Conservation (phyloP, 108 stramenopile species). For the Epipyxis sp. region DNA sequence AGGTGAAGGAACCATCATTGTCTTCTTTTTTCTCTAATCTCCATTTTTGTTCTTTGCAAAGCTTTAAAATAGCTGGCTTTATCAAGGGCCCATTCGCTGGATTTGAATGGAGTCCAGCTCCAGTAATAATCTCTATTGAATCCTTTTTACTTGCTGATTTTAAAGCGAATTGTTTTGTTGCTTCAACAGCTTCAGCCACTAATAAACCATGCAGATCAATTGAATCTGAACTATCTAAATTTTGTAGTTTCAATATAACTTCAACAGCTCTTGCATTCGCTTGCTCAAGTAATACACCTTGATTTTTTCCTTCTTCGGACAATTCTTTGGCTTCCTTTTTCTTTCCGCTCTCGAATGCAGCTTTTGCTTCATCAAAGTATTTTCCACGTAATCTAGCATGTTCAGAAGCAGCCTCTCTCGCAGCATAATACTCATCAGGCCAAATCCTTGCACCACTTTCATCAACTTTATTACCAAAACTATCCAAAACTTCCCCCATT, state of each 20-base stretch:
- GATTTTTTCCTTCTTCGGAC: background rate
- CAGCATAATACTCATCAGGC: background rate
- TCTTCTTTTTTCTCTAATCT: background rate
- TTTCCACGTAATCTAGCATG: background rate
- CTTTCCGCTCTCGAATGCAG: background rate
- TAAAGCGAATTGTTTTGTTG: background rate
- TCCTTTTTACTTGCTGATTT: background rate
- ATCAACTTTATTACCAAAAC: constrained; percentile 6
- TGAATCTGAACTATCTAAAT: background rate
- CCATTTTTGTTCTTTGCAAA: background rate
- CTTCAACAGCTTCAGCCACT: background rate
- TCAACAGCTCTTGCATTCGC: background rate
- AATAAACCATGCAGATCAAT: constrained; percentile 2
- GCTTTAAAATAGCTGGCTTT: background rate
- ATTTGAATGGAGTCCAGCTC: background rate
- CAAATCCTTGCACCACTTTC: background rate
- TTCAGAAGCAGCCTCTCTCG: background rate
- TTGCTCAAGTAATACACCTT: background rate
- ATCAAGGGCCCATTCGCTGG: background rate
- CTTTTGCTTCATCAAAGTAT: background rate
- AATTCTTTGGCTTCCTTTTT: constrained; percentile 6
- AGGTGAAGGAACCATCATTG: background rate
- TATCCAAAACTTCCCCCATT: no score
- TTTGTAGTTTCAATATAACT: background rate
- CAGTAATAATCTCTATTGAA: background rate